Percentiles rank a stretch among this genome's conserved stretches.
Evolutionary conservation across 345 rosid genomes (phyloP).

Genomic region (Acer campestre): DNA sequence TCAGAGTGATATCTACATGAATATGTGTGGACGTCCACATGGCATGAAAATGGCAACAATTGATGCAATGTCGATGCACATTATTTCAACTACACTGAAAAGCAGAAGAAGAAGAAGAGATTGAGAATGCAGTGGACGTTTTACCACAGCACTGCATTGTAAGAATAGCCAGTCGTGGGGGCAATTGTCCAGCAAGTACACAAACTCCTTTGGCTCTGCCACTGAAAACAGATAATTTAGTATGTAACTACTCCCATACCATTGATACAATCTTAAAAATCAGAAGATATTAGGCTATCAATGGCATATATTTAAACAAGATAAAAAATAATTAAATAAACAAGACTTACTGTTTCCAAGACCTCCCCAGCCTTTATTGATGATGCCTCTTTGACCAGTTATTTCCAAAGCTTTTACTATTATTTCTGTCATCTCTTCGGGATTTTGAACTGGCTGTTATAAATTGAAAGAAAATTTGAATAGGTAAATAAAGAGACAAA

Average conservation of each 20-base stretch:
- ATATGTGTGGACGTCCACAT: neutral
- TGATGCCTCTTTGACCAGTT: constrained; percentile 68
- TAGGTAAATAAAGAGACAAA: neutral
- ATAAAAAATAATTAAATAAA: neutral
- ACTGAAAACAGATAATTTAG: constrained; percentile 33
- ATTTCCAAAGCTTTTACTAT: constrained; percentile 53
- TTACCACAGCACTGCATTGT: constrained; percentile 69
- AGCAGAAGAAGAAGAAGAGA: neutral
- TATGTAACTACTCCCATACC: constrained; percentile 1
- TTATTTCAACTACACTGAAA: constrained; percentile 6
- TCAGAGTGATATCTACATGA: neutral
- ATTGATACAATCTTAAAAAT: neutral
- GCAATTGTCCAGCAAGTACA: constrained; percentile 63
- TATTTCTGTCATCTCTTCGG: constrained; percentile 60
- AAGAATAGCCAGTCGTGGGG: constrained; percentile 75
- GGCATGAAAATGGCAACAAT: neutral
- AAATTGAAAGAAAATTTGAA: constrained; percentile 9
- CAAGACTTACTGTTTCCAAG: constrained; percentile 58
- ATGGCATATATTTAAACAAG: neutral
- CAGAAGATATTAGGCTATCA: neutral
- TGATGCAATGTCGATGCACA: neutral
- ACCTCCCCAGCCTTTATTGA: constrained; percentile 79
- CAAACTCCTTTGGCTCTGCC: constrained; percentile 48
- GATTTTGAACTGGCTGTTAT: constrained; percentile 64
- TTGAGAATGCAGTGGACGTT: neutral